Conservation (phyloP, 371 early-diverging fungal genomes). For the Lichtheimia ornata region DNA sequence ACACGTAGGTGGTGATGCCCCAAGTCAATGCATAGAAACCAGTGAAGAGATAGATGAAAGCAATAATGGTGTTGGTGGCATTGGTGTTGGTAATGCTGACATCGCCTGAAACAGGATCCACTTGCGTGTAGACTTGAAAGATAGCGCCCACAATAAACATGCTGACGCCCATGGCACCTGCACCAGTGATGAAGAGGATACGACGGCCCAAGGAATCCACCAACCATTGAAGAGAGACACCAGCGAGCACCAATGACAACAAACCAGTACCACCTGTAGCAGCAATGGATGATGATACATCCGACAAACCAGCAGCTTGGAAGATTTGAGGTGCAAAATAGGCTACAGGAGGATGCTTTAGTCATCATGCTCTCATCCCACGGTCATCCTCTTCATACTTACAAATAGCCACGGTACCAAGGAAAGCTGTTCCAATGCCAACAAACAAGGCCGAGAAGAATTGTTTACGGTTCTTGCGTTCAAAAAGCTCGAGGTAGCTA, state of each 20-base stretch:
- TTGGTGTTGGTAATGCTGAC: conserved; percentile 25
- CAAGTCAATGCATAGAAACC: conserved; percentile 63
- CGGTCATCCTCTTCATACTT: no score
- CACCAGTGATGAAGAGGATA: conserved; percentile 47
- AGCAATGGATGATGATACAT: conserved; percentile 33
- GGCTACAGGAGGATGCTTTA: no score
- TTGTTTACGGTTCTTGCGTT: conserved; percentile 38
- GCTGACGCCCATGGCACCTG: conserved; percentile 33
- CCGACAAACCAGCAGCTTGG: conserved; percentile 34
- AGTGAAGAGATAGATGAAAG: conserved; percentile 48
- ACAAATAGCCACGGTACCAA: conserved; percentile 64
- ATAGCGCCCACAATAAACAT: conserved; percentile 51
- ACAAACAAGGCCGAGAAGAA: conserved; percentile 45
- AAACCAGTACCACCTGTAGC: conserved; percentile 43
- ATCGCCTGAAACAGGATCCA: conserved; percentile 27
- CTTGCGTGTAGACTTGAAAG: conserved; percentile 31
- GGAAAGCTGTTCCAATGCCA: conserved; percentile 62
- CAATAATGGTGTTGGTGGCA: conserved; percentile 41
- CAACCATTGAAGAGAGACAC: conserved; percentile 59
- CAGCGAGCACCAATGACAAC: conserved; percentile 41
- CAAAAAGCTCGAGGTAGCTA: conserved; percentile 42
- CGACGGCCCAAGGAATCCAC: conserved; percentile 47
- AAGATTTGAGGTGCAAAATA: conserved; percentile 50
- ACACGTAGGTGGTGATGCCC: conserved; percentile 55
- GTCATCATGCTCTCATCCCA: no score